Base-by-base conservation (phyloP, 2,329 filamentous ascomycete genomes). In the Aspergillus luchuensis region DNA sequence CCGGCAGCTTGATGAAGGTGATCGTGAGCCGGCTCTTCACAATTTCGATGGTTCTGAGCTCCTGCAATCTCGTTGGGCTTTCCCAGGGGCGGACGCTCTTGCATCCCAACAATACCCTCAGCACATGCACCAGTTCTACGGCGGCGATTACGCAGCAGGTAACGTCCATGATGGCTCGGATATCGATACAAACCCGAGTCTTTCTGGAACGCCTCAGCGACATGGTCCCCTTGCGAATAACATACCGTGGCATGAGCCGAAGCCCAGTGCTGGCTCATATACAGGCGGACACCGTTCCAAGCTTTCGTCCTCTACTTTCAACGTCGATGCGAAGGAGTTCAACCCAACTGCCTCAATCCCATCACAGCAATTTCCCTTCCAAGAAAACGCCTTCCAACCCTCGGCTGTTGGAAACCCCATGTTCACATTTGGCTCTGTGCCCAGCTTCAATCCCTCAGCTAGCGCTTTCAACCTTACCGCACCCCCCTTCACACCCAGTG, bases 291-390 rank as follows among this genome's bases (percentile, higher is more conserved):
- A 92, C 70, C 83, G 81, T 17, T 89, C 88, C 71, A 91, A 89
- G 68, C 81, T 87, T 3, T 93, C 82, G 0, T 76, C 88, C 47
- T 91, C 92, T 0, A 93, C 89, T 67, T 84, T 98, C 67, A 98
- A 98, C 69, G 92, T 96, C 30, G 87, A 89, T 63, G 94, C 94
- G 0, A 90, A 92, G 50, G 91, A 95, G 71, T 97, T 97, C 81
- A 91, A 89, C 58, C 85, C 85, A 6, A 75, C 76, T 38, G 78
- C 78, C 15, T 79, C 81, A 2, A 85, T 85, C 67, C 78, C 77
- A 47, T 77, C 82, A 15, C 78, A 75, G 15, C 72, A 72, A 45
- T 77, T 78, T 61, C 74, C 80, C 2, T 81, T 81, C 15, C 76
- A 77, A 48, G 72, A 72, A 48, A 72, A 73, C 56, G 68, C 71